Evolutionary conservation across 2,329 filamentous ascomycete genomes (phyloP).

Genomic region (Pyrenochaeta sp.): DNA sequence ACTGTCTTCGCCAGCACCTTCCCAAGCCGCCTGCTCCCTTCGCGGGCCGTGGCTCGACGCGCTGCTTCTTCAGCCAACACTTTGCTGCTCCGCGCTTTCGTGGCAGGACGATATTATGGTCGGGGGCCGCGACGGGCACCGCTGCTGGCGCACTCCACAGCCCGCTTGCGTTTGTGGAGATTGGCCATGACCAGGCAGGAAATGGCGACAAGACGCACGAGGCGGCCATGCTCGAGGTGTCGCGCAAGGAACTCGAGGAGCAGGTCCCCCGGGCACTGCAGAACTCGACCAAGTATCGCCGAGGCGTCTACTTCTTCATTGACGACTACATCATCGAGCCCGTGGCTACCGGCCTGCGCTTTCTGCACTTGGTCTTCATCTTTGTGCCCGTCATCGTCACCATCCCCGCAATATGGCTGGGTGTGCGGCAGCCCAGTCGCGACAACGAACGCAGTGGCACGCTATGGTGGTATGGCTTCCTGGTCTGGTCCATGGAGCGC

Average conservation of each 20-base stretch:
- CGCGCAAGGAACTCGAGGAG: conserved; percentile 78
- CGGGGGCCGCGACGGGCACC: conserved; percentile 33
- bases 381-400: conserved; percentile 89
- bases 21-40: conserved; percentile 29
- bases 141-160: conserved; percentile 53
- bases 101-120: conserved; percentile 42
- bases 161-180: conserved; percentile 66
- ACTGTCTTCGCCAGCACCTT: conserved; percentile 56
- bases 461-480: conserved; percentile 91
- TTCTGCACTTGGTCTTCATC: conserved; percentile 84
- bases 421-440: conserved; percentile 66
- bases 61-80: conserved; percentile 39
- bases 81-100: conserved; percentile 48
- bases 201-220: conserved; percentile 73
- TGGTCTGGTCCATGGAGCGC: conserved; percentile 89
- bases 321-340: conserved; percentile 83
- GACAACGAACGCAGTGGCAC: conserved; percentile 83
- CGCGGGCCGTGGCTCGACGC: conserved; percentile 30
- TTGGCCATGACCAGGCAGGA: conserved; percentile 60
- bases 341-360: conserved; percentile 84
- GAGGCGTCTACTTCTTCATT: conserved; percentile 70
- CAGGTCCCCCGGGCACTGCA: conserved; percentile 69
- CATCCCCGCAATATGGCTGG: conserved; percentile 83
- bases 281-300: conserved; percentile 66
- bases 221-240: conserved; percentile 85